Percentiles rank a stretch among this genome's conserved stretches.
These are phyloP conservation scores for Solanum gandarillasii DNA, from an alignment of 257 asterid genomes.

Conservation along the genomic window DNA sequence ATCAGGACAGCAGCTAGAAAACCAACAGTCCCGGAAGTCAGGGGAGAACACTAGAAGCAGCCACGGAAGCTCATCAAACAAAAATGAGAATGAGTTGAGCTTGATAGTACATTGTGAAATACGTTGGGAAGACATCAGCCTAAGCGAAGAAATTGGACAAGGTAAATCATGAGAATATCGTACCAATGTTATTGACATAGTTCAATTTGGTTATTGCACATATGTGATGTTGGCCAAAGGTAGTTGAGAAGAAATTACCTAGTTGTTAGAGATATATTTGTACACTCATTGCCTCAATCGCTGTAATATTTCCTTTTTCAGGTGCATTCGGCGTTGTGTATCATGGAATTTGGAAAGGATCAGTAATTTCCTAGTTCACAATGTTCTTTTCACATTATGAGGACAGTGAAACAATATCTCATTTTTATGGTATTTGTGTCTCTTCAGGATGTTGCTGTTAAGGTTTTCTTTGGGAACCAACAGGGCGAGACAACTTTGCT, in stretches of 20 bases:
- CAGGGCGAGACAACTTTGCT: constrained; percentile 26
- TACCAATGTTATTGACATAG: background rate
- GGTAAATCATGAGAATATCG: constrained; percentile 25
- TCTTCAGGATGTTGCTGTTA: constrained; percentile 70
- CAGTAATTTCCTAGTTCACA: constrained; percentile 25
- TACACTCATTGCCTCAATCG: background rate
- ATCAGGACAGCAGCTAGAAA: background rate
- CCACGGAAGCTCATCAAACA: constrained; percentile 20
- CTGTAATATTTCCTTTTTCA: constrained; percentile 14
- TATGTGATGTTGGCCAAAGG: background rate
- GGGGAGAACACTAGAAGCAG: constrained; percentile 6
- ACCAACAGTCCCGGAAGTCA: constrained; percentile 9
- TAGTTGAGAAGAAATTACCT: background rate
- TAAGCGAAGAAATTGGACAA: constrained; percentile 51
- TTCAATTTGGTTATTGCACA: background rate
- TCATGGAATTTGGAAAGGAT: constrained; percentile 74
- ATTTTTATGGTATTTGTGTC: background rate
- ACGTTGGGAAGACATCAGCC: constrained; percentile 55
- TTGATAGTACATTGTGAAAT: constrained; percentile 23
- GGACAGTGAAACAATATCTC: background rate
- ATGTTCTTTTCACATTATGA: background rate
- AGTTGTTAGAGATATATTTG: background rate
- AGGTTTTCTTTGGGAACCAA: constrained; percentile 49
- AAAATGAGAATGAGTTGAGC: constrained; percentile 21
- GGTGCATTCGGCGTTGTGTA: constrained; percentile 61